Evolutionary conservation across 345 rosid species (phyloP), one percentile per base, ranked within the genome.

Genomic region (Rubroshorea leprosula): DNA sequence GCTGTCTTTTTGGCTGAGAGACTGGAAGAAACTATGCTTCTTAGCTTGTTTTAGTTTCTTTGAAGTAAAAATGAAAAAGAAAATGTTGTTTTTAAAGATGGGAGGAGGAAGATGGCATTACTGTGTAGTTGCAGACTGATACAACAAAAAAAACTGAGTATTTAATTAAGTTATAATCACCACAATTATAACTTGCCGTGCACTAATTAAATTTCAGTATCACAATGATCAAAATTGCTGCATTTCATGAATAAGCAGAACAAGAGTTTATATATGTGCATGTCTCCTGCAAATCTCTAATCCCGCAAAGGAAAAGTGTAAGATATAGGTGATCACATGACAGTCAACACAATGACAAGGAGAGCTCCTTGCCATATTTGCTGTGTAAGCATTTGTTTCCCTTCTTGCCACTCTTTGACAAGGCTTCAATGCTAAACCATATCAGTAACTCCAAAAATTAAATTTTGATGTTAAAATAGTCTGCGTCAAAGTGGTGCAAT

Each of bases 401-500:
- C 45, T 53, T 17, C 41, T 31, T 8, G 21, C 15, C 1, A 9
- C 47, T 3, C 47, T 14, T 41, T 41, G 45, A 41, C 45, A 41
- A 41, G 45, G 45, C 16, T 41, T 14, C 15, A 41, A 41, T 22
- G 23, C 45, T 15, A 44, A 57, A 15, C 21, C 21, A 15, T 43
- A 46, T 12, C 6, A 10, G 16, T 5, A 19, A 44, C 53, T 48
- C 2, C 22, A 4, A 38, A 68, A 58, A 62, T 66, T 72, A 85
- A 44, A 82, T 80, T 79, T 75, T 87, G 77, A 85, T 80, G 72
- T 80, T 77, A 80, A 89, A 93, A 70, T 83, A 93, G 49, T 89
- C 90, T 0, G 82, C 68, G 62, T 93, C 99, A 23, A 89, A 89
- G 69, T 93, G 99, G 80, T 93, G 99, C 63, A 93, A 66, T 65